Base-by-base conservation (phyloP, 2,329 filamentous ascomycete species). In the Aurifilum marmelostoma region DNA sequence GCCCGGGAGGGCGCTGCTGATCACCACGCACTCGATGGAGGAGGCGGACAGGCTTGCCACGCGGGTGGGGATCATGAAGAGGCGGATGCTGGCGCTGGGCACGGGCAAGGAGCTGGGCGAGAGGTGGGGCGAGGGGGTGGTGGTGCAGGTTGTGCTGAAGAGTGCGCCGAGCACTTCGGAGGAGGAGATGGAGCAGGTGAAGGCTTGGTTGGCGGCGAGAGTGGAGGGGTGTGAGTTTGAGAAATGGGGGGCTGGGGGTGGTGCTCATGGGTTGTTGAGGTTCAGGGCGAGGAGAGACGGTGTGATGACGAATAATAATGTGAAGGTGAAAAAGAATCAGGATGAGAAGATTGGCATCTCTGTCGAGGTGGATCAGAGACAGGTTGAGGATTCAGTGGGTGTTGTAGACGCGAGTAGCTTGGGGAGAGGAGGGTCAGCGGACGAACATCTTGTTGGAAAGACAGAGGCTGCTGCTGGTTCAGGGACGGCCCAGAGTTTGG, bases 21-120 rank as follows among this genome's bases (percentile, higher is more conserved):
- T 98, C 24, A 97, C 95, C 0, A 97, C 95, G 0, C 95, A 98
- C 78, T 92, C 89, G 63, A 97, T 97, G 94, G 94, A 97, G 78
- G 95, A 97, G 80, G 95, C 94, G 0, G 93, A 97, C 75, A 94
- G 94, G 0, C 84, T 98, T 2, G 94, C 94, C 0, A 89, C 89
- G 39, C 87, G 93, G 1, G 93, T 92, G 0, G 95, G 93, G 16
- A 97, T 98, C 73, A 89, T 98, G 80, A 92, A 94, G 11, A 87
- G 88, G 73, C 86, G 89, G 41, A 97, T 97, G 93, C 84, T 97
- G 29, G 94, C 94, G 0, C 84, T 96, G 11, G 94, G 94, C 4
- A 91, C 90, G 0, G 90, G 89, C 0, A 89, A 93, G 43, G 82
- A 89, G 68, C 83, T 97, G 3, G 85, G 94, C 9, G 84, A 85